Evolutionary conservation across 176 grass and related monocot species (phyloP).

Genomic region (Avena insularis): DNA sequence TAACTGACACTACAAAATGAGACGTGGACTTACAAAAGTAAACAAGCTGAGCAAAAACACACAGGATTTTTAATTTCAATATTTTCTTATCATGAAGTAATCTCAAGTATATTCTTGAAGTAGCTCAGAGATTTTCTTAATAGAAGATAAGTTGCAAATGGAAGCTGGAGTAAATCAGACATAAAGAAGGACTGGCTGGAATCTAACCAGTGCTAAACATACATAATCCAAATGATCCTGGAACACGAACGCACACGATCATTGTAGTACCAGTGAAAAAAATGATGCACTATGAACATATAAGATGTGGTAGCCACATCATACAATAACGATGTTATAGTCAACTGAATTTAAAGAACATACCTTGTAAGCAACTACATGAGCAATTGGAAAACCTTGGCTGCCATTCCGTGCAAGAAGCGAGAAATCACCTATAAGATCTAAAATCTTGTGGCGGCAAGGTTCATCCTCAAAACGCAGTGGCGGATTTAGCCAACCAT

Average conservation of each 20-base stretch:
- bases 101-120: slow-evolving; percentile 8
- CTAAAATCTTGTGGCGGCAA: slow-evolving; percentile 91
- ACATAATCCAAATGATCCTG: slow-evolving; percentile 1
- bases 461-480: slow-evolving; percentile 80
- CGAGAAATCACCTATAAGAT: slow-evolving; percentile 93
- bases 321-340: neutral
- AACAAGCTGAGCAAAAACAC: neutral
- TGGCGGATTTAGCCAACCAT: slow-evolving; percentile 89
- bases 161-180: slow-evolving; percentile 23
- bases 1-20: neutral
- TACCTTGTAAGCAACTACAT: slow-evolving; percentile 95
- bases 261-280: neutral
- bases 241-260: neutral
- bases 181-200: neutral
- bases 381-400: slow-evolving; percentile 75
- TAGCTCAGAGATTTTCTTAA: neutral
- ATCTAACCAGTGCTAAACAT: slow-evolving; percentile 13
- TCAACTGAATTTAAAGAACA: slow-evolving; percentile 36
- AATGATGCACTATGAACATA: neutral
- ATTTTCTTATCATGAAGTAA: neutral
- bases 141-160: slow-evolving; percentile 7
- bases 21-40: neutral
- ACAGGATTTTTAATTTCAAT: neutral
- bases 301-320: slow-evolving; percentile 2
- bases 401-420: slow-evolving; percentile 88